Conservation (phyloP, 2,329 filamentous ascomycete genomes). For the Aspergillus arachidicola region DNA sequence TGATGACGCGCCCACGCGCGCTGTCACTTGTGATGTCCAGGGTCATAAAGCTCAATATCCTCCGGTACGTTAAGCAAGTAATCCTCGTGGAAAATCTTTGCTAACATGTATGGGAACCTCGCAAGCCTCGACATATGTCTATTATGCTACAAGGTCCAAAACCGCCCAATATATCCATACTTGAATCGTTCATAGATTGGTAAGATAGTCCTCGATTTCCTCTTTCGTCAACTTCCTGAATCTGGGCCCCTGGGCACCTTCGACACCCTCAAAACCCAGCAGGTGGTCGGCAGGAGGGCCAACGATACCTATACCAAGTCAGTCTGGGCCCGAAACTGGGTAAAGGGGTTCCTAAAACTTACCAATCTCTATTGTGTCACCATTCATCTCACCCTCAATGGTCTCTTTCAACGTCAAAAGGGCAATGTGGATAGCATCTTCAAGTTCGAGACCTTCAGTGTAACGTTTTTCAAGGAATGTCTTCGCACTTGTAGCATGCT, state of each 20-base stretch:
- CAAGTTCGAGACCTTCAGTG: conserved; percentile 92
- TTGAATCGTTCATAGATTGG: conserved; percentile 74
- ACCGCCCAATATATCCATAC: conserved; percentile 14
- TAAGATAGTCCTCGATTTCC: conserved; percentile 99
- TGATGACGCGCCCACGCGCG: neutral
- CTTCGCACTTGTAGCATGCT: conserved; percentile 97
- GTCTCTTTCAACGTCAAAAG: conserved; percentile 97
- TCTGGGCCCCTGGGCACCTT: conserved; percentile 45
- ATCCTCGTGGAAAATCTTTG: neutral
- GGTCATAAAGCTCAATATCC: neutral
- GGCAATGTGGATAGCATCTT: conserved; percentile 98
- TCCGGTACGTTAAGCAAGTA: neutral
- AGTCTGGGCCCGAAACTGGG: neutral
- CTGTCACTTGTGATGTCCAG: neutral
- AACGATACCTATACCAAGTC: conserved; percentile 74
- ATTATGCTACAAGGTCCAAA: conserved; percentile 5
- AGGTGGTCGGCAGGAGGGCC: conserved; percentile 92
- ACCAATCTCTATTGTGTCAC: conserved; percentile 98
- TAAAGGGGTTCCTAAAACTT: conserved; percentile 36
- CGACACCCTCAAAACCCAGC: conserved; percentile 70
- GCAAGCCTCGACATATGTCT: conserved; percentile 25
- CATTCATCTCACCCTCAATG: conserved; percentile 99
- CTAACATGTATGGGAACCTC: conserved; percentile 16
- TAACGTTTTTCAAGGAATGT: conserved; percentile 99
- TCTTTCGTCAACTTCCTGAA: conserved; percentile 79